Evolutionary conservation across 176 grass and related monocot genomes (phyloP).

Genomic region (Avena insularis): DNA sequence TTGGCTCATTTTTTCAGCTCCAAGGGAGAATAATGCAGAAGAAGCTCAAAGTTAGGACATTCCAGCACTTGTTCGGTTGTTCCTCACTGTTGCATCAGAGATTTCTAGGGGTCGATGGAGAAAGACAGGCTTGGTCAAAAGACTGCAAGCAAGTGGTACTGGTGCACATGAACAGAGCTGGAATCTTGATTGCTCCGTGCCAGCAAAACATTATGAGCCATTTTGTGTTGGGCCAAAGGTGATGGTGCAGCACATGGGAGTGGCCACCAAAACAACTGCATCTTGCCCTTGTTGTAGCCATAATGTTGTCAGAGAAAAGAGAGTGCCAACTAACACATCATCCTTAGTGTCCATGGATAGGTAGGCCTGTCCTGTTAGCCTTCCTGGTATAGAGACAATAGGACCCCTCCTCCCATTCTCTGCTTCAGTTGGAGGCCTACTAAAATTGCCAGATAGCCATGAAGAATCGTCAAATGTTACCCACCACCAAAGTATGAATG

Average conservation of each 20-base stretch:
- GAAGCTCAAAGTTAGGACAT: slow-evolving; percentile 31
- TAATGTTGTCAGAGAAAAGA: slow-evolving; percentile 57
- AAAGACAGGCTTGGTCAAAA: slow-evolving; percentile 45
- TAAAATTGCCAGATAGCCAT: slow-evolving; percentile 36
- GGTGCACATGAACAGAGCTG: slow-evolving; percentile 45
- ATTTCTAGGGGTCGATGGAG: slow-evolving; percentile 15
- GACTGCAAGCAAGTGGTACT: slow-evolving; percentile 38
- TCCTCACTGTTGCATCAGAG: slow-evolving; percentile 13
- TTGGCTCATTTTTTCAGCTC: slow-evolving; percentile 17
- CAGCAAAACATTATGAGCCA: slow-evolving; percentile 52
- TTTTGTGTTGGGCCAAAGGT: slow-evolving; percentile 49
- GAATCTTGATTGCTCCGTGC: slow-evolving; percentile 50
- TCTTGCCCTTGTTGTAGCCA: slow-evolving; percentile 46
- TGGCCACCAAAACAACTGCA: slow-evolving; percentile 38
- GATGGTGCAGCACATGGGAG: slow-evolving; percentile 56
- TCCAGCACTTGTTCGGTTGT: not conserved
- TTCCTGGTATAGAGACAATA: slow-evolving; percentile 39
- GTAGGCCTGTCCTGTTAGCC: slow-evolving; percentile 43
- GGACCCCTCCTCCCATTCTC: slow-evolving; percentile 22
- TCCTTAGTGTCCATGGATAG: slow-evolving; percentile 42
- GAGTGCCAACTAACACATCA: slow-evolving; percentile 55
- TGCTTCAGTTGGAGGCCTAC: slow-evolving; percentile 39
- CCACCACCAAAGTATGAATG: slow-evolving; percentile 26
- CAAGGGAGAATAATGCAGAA: slow-evolving; percentile 19
- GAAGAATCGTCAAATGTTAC: slow-evolving; percentile 19